Evolutionary conservation across 176 grass and related monocot genomes (phyloP).

Genomic region (Miscanthus lutarioriparius): DNA sequence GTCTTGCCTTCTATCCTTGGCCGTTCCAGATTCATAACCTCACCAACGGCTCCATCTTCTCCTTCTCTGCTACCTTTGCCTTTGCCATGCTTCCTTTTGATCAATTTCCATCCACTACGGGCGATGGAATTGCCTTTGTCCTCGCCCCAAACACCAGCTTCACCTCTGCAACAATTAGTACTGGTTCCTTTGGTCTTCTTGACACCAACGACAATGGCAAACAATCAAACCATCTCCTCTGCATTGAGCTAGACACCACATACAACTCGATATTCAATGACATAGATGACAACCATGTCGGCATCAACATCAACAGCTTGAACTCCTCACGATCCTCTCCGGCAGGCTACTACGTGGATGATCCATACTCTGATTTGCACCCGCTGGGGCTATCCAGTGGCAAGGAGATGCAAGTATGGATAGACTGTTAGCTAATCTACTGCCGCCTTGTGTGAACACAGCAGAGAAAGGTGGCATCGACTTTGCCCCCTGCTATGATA

Average conservation of each 20-base stretch:
- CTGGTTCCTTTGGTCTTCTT: neutral
- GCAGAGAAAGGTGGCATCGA: no score
- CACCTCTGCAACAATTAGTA: neutral
- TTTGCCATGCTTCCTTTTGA: neutral
- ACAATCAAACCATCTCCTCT: no score
- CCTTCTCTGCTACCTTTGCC: neutral
- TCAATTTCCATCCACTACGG: no score
- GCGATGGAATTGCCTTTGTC: neutral
- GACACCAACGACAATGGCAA: neutral
- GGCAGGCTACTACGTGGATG: no score
- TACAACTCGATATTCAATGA: no score
- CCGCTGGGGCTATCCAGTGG: neutral
- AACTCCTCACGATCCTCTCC: no score
- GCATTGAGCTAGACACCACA: no score
- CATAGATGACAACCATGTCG: no score
- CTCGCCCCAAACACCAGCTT: neutral
- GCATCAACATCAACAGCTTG: no score
- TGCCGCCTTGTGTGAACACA: no score
- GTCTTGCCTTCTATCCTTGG: neutral
- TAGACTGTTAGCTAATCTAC: no score
- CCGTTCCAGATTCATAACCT: neutral
- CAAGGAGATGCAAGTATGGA: neutral
- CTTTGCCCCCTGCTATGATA: no score
- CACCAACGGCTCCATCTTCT: neutral
- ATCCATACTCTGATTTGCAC: neutral